Evolutionary conservation across 257 asterid species (phyloP), one percentile per base, ranked within the genome.

Genomic region (Lavandula angustifolia): DNA sequence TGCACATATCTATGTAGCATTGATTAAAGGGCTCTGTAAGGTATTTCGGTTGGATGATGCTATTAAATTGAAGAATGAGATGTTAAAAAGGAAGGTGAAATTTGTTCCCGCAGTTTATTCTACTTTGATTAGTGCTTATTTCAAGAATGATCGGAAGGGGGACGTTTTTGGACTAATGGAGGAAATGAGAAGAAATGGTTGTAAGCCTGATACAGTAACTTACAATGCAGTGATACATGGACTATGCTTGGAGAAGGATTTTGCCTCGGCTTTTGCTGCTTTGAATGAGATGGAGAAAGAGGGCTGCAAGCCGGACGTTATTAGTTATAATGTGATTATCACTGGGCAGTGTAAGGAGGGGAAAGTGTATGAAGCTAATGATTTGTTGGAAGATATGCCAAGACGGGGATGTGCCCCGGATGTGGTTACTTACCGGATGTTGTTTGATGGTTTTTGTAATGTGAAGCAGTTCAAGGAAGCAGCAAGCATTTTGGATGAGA

Each of bases 301-400:
- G 67, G 85, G 81, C 3, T 78, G 88, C 42, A 84, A 79, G 66
- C 80, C 87, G 3, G 95, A 90, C 62, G 88, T 84, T 65, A 78
- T 84, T 54, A 87, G 86, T 66, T 90, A 74, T 50, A 89, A 87
- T 54, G 76, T 80, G 69, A 85, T 89, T 14, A 75, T 90, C 38
- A 54, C 75, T 1, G 82, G 78, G 16, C 81, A 85, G 50, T 90
- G 96, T 74, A 78, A 78, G 62, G 86, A 70, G 1, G 69, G 84
- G 54, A 84, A 66, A 62, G 70, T 72, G 44, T 54, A 42, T 22
- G 92, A 87, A 68, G 96, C 97, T 9, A 67, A 56, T 65, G 91
- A 85, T 3, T 71, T 87, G 29, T 77, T 90, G 60, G 88, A 87
- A 70, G 96, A 87, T 73, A 90, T 90, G 97, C 87, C 87, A 0